Evolutionary conservation across 169 alveolate species (phyloP), one percentile per base, ranked within the genome.

Genomic region (Cryptosporidium xiaoi): DNA sequence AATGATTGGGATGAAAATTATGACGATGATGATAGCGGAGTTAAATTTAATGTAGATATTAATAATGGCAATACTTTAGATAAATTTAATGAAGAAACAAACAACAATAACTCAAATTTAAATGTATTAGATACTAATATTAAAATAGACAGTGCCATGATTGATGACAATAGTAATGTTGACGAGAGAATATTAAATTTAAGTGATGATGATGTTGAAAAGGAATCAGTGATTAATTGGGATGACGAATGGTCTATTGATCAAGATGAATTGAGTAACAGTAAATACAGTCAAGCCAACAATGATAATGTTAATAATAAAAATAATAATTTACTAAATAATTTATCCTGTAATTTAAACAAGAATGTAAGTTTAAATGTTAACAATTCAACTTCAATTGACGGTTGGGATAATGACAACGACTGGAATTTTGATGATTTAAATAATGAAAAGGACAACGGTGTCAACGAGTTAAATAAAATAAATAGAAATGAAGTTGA

Each of bases 161-260:
- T 40, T 40, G 64, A 66, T 66, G 60, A 66, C n/a, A 44, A 34
- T 12, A 24, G 55, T 46, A 13, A 27, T 46, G 64, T 27, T n/a
- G 65, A 67, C 2, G 82, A 67, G 50, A 20, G 15, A 4, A 67
- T 50, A 10, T 6, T 7, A 66, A 20, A 27, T 29, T 40, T 12
- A 27, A 24, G 15, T 50, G 20, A 48, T 66, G 48, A 66, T 44
- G 16, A 4, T 18, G 27, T 0, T 24, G 33, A 46, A 27, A 24
- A 29, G 7, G 36, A 67, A 44, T 44, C 46, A 13, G 36, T 18
- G 20, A 67, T 16, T 48, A 24, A 48, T n/a, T 65, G 77, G 77
- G 77, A 65, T 34, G 56, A 65, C 24, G 77, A 65, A 33, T 65
- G 77, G 77, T 34, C 51, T 53, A 53, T n/a, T 53, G 64, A 53